These are phyloP conservation scores for Claviceps quebecensis DNA, from an alignment of 2,329 filamentous ascomycete genomes.

Conservation along the genomic window DNA sequence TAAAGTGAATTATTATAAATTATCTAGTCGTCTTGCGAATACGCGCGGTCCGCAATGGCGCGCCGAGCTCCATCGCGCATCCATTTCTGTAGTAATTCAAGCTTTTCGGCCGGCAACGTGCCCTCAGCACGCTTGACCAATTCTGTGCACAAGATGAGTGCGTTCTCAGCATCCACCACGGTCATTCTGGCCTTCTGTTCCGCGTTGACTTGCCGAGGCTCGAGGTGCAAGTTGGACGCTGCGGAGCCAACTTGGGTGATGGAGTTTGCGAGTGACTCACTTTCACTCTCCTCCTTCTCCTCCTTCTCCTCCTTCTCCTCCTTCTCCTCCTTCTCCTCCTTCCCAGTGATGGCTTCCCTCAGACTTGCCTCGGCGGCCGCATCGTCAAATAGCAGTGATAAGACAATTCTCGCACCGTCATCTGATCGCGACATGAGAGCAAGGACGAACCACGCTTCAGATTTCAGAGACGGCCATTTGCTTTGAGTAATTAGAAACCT, in stretches of 20 bases:
- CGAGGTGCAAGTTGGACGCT: conserved; percentile 21
- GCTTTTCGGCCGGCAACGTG: conserved; percentile 25
- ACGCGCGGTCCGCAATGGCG: conserved; percentile 15
- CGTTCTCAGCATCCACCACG: conserved; percentile 46
- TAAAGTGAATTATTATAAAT: neutral
- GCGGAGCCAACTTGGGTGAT: conserved; percentile 7
- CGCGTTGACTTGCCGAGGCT: conserved; percentile 34
- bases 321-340: neutral
- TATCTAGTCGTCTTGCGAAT: neutral
- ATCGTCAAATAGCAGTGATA: conserved; percentile 27
- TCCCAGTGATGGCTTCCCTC: conserved; percentile 33
- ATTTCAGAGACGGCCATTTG: conserved; percentile 44
- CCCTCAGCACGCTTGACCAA: conserved; percentile 31
- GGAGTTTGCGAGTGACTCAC: conserved; percentile 11
- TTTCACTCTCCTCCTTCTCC: conserved; percentile 8
- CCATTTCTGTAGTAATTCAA: conserved; percentile 31
- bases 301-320: conserved; percentile 12
- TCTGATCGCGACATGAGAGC: conserved; percentile 42
- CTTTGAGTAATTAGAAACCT: conserved; percentile 39
- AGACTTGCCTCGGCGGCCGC: conserved; percentile 30
- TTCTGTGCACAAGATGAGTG: conserved; percentile 42
- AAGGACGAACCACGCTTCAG: conserved; percentile 48
- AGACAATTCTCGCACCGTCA: conserved; percentile 33
- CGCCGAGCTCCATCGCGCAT: conserved; percentile 35
- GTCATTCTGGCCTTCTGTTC: conserved; percentile 30